Evolutionary conservation across 1,139 yeast species (phyloP).

Genomic region (Suhomyces terraborum): DNA sequence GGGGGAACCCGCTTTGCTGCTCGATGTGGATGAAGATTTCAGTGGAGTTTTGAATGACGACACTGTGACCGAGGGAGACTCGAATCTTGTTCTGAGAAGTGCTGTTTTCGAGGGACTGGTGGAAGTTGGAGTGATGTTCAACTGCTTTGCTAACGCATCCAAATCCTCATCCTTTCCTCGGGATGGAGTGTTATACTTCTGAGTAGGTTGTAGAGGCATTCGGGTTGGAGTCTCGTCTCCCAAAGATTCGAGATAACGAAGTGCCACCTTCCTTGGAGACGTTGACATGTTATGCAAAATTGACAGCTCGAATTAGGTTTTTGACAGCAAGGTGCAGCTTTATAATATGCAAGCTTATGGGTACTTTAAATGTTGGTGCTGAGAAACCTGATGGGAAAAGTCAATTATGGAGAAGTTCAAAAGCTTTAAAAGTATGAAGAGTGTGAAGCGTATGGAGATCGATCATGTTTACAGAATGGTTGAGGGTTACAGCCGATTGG

Average conservation of each 20-base stretch:
- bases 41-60: conserved; percentile 43
- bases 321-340: conserved; percentile 3
- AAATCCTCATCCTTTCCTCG: conserved; percentile 33
- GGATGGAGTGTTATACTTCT: conserved; percentile 11
- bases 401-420: background rate
- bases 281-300: conserved; percentile 13
- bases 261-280: conserved; percentile 34
- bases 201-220: conserved; percentile 37
- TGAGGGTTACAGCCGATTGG: conserved; percentile 1
- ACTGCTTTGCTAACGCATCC: conserved; percentile 43
- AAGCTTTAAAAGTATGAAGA: background rate
- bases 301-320: conserved; percentile 1
- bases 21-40: conserved; percentile 24
- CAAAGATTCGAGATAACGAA: conserved; percentile 36
- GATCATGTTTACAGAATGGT: conserved; percentile 6
- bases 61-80: conserved; percentile 49
- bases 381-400: background rate
- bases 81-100: conserved; percentile 39
- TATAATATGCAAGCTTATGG: background rate
- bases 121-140: conserved; percentile 31
- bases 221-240: conserved; percentile 28
- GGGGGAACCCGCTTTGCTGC: conserved; percentile 28
- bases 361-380: background rate
- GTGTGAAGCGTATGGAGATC: conserved; percentile 1
- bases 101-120: conserved; percentile 32